phyloP scores from a whole-genome alignment of 2,329 filamentous ascomycete species.

The Sphaerulina vaccinii region DNA sequence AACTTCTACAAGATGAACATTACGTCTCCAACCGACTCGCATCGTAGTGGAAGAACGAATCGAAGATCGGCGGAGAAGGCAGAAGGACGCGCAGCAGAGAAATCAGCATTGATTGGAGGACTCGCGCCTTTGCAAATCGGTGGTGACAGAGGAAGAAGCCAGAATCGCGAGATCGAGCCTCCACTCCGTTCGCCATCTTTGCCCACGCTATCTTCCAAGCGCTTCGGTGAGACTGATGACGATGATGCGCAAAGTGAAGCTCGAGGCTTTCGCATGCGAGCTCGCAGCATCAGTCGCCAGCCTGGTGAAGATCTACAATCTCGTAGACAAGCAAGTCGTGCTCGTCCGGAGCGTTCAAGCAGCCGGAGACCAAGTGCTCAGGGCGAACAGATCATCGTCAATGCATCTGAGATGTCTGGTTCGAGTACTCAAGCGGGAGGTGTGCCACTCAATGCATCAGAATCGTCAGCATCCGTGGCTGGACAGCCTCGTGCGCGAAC shows the following conservation, averaged over 20 bases:
- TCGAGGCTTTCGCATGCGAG: conserved; percentile 48
- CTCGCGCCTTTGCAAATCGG: conserved; percentile 6
- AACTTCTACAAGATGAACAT: conserved; percentile 45
- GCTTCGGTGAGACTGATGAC: conserved; percentile 52
- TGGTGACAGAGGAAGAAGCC: conserved; percentile 59
- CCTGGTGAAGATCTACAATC: conserved; percentile 38
- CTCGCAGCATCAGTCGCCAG: conserved; percentile 51
- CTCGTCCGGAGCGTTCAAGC: conserved; percentile 19
- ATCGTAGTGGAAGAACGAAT: conserved; percentile 18
- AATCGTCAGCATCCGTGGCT: conserved; percentile 14
- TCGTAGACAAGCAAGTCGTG: conserved; percentile 33
- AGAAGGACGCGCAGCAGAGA: background rate
- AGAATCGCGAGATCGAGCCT: conserved; percentile 59
- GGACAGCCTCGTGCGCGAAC: conserved; percentile 26
- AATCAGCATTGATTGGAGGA: conserved; percentile 44
- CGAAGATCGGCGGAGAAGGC: conserved; percentile 10
- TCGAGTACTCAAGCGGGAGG: conserved; percentile 2
- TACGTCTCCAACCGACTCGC: conserved; percentile 37
- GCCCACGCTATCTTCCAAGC: conserved; percentile 64
- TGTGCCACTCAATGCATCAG: conserved; percentile 14
- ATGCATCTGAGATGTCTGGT: conserved; percentile 4
- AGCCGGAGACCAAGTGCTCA: conserved; percentile 24
- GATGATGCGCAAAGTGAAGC: conserved; percentile 52
- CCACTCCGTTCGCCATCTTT: conserved; percentile 69
- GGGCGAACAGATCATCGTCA: conserved; percentile 8